Conservation (phyloP, 306 rosid species). For the Castanea crenata region DNA sequence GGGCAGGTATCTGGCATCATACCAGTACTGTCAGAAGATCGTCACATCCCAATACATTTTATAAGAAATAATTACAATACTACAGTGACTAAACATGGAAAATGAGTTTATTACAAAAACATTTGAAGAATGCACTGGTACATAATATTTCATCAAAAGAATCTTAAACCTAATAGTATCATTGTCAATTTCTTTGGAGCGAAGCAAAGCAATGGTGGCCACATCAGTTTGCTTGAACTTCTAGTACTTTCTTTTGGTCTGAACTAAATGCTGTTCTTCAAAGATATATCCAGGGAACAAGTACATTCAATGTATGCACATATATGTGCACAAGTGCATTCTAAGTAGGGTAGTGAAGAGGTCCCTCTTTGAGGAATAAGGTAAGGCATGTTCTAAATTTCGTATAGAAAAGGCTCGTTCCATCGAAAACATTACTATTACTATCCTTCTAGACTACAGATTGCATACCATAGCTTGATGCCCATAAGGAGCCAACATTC, state of each 20-base stretch:
- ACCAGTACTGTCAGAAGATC: slow-evolving; percentile 20
- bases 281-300: neutral
- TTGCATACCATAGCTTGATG: slow-evolving; percentile 58
- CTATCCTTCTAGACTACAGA: neutral
- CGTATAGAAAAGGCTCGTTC: neutral
- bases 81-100: slow-evolving; percentile 9
- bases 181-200: neutral
- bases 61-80: slow-evolving; percentile 5
- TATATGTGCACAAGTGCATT: neutral
- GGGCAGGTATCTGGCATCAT: slow-evolving; percentile 57
- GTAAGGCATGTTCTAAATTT: neutral
- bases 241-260: neutral
- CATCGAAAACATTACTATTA: neutral
- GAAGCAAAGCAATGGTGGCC: neutral
- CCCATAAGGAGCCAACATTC: slow-evolving; percentile 49
- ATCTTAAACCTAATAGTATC: neutral
- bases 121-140: neutral
- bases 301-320: too few relatives aligned
- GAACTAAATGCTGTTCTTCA: neutral
- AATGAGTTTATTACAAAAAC: neutral
- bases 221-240: neutral
- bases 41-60: neutral
- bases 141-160: neutral
- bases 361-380: neutral
- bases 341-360: neutral